Evolutionary conservation across 1,284 basidiomycete species (phyloP).

Genomic region (Ganoderma resinaceum): DNA sequence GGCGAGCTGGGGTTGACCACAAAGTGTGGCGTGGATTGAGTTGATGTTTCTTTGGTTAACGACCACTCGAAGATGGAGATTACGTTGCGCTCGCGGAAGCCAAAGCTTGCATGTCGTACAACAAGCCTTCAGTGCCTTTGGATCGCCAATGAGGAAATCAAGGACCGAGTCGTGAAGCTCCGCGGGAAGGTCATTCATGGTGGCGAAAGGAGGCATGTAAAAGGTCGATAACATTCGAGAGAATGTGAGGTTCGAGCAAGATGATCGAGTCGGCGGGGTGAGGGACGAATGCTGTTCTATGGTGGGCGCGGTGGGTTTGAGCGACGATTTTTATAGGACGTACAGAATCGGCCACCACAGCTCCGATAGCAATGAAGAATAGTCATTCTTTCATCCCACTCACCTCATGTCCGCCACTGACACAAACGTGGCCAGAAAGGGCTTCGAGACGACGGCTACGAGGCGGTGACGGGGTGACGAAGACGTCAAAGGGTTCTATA

Average conservation of each 20-base stretch:
- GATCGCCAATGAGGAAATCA: slow-evolving; percentile 31
- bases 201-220: neutral
- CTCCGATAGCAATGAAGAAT: neutral
- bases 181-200: slow-evolving; percentile 23
- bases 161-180: slow-evolving; percentile 34
- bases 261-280: neutral
- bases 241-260: neutral
- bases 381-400: neutral
- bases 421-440: neutral
- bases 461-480: slow-evolving; percentile 1
- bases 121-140: slow-evolving; percentile 26
- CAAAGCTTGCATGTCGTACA: slow-evolving; percentile 28
- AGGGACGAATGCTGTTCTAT: neutral
- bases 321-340: neutral
- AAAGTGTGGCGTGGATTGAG: slow-evolving; percentile 16
- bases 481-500: neutral
- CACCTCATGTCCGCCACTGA: neutral
- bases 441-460: neutral
- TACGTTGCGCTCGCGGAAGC: slow-evolving; percentile 25
- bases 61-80: slow-evolving; percentile 22
- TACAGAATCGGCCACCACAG: neutral
- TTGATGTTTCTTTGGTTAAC: slow-evolving; percentile 12
- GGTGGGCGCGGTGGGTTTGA: neutral
- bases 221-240: neutral
- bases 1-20: slow-evolving; percentile 22